These are phyloP conservation scores for Mrakia blollopis DNA, from an alignment of 768 basidiomycete species.

Conservation along the genomic window DNA sequence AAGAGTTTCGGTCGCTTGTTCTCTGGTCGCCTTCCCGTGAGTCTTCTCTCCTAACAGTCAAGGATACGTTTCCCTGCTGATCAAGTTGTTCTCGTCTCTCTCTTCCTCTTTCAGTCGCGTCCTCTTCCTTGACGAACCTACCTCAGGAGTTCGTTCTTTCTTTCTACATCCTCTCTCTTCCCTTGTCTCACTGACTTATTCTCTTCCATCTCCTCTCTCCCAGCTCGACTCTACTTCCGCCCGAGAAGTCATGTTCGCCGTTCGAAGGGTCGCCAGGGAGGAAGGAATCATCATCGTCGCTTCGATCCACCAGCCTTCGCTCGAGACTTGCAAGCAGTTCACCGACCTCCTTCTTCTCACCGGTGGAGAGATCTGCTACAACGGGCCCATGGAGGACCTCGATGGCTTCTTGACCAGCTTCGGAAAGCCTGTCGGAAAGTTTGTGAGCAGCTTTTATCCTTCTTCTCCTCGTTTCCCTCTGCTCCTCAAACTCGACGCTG, in stretches of 20 bases:
- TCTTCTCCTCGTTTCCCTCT: not conserved
- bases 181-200: not conserved
- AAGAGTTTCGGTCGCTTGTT: conserved; percentile 31
- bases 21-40: conserved; percentile 33
- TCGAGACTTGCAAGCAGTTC: conserved; percentile 5
- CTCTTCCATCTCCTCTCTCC: not conserved
- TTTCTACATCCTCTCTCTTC: not conserved
- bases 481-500: not conserved
- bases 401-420: conserved; percentile 16
- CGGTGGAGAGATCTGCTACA: conserved; percentile 4
- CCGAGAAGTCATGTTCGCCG: conserved; percentile 29
- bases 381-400: not conserved
- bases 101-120: conserved; percentile 13
- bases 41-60: conserved; percentile 2
- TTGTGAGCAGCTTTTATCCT: conserved; percentile 10
- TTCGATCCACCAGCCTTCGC: conserved; percentile 44
- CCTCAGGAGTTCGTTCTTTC: conserved; percentile 1
- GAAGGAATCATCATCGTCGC: conserved; percentile 45
- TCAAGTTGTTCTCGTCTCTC: not conserved
- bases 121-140: conserved; percentile 34
- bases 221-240: conserved; percentile 33
- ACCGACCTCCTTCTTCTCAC: conserved; percentile 13
- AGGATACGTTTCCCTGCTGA: not conserved
- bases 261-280: conserved; percentile 19
- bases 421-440: conserved; percentile 2